A percentile compares a stretch with the other conserved stretches of the same genome.
phyloP scores from a whole-genome alignment of 805 yeast species.

The Candida nanaspora region DNA sequence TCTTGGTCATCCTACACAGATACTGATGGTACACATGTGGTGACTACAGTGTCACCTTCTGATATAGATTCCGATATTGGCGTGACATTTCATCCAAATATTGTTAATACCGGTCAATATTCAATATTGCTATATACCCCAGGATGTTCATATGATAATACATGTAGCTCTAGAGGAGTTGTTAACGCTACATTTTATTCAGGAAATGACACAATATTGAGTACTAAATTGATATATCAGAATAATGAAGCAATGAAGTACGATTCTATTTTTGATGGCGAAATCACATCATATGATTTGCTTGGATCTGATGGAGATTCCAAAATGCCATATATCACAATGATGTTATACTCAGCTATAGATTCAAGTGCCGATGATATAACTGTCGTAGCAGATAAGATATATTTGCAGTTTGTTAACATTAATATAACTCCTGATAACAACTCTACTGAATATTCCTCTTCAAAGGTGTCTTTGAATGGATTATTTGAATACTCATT shows the following conservation, averaged over 20 bases:
- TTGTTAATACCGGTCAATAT: slow-evolving; percentile 69
- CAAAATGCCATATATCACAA: slow-evolving; percentile 27
- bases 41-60: slow-evolving; percentile 19
- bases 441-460: background rate
- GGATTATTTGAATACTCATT: slow-evolving; percentile 81
- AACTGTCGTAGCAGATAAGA: slow-evolving; percentile 66
- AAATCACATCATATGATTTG: slow-evolving; percentile 37
- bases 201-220: slow-evolving; percentile 34
- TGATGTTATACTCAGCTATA: slow-evolving; percentile 29
- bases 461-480: slow-evolving; percentile 37
- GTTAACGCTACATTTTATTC: slow-evolving; percentile 68
- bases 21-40: slow-evolving; percentile 13
- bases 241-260: slow-evolving; percentile 76
- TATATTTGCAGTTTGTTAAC: slow-evolving; percentile 39
- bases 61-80: slow-evolving; percentile 26
- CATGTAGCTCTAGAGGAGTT: slow-evolving; percentile 67
- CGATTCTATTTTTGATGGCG: slow-evolving; percentile 70
- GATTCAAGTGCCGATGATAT: slow-evolving; percentile 24
- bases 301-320: slow-evolving; percentile 17
- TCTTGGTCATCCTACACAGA: slow-evolving; percentile 16
- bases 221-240: slow-evolving; percentile 55
- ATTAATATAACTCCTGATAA: slow-evolving; percentile 15
- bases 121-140: slow-evolving; percentile 74
- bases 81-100: slow-evolving; percentile 57
- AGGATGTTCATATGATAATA: slow-evolving; percentile 64